These are phyloP conservation scores for Boechera divaricarpa DNA, from an alignment of 345 rosid genomes.

Conservation along the genomic window DNA sequence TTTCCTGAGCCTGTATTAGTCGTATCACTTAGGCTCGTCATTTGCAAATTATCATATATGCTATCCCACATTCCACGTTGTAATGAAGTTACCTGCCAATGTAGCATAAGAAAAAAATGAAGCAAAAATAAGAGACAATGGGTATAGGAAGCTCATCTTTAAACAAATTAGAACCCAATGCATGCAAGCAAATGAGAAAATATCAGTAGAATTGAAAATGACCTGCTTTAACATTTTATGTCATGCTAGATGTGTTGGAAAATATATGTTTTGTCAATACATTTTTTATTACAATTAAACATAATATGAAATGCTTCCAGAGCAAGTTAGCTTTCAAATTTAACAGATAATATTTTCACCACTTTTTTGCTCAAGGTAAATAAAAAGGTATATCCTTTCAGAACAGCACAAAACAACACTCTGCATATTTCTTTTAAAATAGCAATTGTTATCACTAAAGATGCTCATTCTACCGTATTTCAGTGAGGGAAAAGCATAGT, in stretches of 20 bases:
- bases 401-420: conserved; percentile 9
- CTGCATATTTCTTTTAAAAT: not conserved
- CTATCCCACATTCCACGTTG: conserved; percentile 87
- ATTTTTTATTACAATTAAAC: not conserved
- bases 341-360: not conserved
- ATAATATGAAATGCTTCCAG: conserved; percentile 9
- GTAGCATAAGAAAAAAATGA: conserved; percentile 21
- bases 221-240: not conserved
- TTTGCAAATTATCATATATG: conserved; percentile 73
- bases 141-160: not conserved
- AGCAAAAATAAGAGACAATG: conserved; percentile 21
- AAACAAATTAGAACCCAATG: conserved; percentile 9
- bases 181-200: conserved; percentile 25
- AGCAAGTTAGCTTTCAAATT: conserved; percentile 9
- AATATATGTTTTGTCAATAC: not conserved
- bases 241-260: conserved; percentile 2
- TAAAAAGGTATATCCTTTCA: conserved; percentile 3
- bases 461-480: not conserved
- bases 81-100: conserved; percentile 75
- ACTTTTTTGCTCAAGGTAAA: not conserved
- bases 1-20: conserved; percentile 44
- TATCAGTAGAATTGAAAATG: conserved; percentile 9
- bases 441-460: not conserved
- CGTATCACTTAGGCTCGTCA: conserved; percentile 46
- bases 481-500: not conserved